These are phyloP conservation scores for Amoebophrya sp. DNA, from an alignment of 169 alveolate species.

Conservation along the genomic window DNA sequence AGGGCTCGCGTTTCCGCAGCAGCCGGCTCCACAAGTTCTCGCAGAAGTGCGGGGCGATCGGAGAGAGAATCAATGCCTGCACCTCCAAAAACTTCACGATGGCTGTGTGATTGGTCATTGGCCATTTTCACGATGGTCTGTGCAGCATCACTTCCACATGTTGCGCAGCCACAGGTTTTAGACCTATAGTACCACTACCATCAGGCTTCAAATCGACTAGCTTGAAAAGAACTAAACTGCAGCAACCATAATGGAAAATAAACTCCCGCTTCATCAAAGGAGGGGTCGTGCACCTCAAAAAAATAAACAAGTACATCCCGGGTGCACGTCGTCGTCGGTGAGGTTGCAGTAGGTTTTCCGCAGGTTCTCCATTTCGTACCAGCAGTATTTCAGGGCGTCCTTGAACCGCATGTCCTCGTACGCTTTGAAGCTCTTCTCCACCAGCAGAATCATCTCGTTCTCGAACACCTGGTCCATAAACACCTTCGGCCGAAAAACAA, in stretches of 20 bases:
- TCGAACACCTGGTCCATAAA: constrained; percentile 49
- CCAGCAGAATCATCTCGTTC: constrained; percentile 53
- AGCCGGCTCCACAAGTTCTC: constrained; percentile 65
- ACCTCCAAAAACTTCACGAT: constrained; percentile 37
- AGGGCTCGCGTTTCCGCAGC: constrained; percentile 29
- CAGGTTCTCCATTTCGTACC: constrained; percentile 54
- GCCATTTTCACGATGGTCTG: too few relatives aligned
- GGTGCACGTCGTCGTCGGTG: constrained; percentile 24
- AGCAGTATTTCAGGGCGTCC: constrained; percentile 62
- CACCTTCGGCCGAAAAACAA: too few relatives aligned
- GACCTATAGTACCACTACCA: not conserved
- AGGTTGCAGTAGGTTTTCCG: constrained; percentile 18
- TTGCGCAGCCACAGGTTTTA: too few relatives aligned
- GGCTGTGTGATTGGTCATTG: too few relatives aligned
- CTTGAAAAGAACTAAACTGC: constrained; percentile 27
- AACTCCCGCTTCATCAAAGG: too few relatives aligned
- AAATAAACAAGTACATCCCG: too few relatives aligned
- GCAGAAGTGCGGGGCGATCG: constrained; percentile 65
- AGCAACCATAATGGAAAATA: not conserved
- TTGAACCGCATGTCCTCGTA: constrained; percentile 54
- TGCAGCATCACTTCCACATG: too few relatives aligned
- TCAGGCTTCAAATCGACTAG: constrained; percentile 17
- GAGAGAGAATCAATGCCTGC: constrained; percentile 50
- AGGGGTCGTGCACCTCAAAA: too few relatives aligned
- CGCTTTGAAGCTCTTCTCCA: constrained; percentile 48